Percentiles rank a stretch among this genome's conserved stretches.
Conservation (phyloP, 2,329 filamentous ascomycete species). For the Raffaelea arxii region DNA sequence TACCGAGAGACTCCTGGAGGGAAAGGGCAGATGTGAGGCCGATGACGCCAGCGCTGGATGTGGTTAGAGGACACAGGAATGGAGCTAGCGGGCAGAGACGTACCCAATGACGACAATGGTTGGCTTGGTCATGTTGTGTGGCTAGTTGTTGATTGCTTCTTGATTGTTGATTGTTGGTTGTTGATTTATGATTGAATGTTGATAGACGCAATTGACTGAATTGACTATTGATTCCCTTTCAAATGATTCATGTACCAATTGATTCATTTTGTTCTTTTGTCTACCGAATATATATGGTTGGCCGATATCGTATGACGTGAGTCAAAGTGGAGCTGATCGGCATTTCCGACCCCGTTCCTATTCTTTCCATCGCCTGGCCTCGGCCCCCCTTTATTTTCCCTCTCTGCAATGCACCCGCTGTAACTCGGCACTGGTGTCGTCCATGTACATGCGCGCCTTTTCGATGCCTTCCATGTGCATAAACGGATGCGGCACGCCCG, state of each 20-base stretch:
- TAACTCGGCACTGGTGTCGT: not conserved
- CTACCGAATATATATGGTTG: too few species aligned
- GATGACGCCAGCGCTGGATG: conserved; percentile 40
- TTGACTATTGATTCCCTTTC: too few species aligned
- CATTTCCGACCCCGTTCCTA: too few species aligned
- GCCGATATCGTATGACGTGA: too few species aligned
- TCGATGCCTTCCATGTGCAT: not conserved
- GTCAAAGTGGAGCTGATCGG: too few species aligned
- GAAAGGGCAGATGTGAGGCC: conserved; percentile 38
- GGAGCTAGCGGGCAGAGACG: not conserved
- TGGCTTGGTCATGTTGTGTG: not conserved
- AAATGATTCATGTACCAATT: too few species aligned
- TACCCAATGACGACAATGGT: conserved; percentile 2
- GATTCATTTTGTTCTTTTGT: too few species aligned
- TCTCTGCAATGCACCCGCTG: not conserved
- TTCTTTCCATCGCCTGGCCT: too few species aligned
- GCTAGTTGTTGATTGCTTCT: not conserved
- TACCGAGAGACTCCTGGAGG: conserved; percentile 22
- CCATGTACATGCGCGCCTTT: not conserved
- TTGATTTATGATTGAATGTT: too few species aligned
- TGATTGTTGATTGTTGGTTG: too few species aligned
- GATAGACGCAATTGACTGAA: too few species aligned
- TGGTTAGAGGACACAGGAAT: not conserved
- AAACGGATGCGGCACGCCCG: not conserved
- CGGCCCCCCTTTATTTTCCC: too few species aligned